Base-by-base conservation (phyloP, 2,329 filamentous ascomycete genomes). In the Fusarium sp. region DNA sequence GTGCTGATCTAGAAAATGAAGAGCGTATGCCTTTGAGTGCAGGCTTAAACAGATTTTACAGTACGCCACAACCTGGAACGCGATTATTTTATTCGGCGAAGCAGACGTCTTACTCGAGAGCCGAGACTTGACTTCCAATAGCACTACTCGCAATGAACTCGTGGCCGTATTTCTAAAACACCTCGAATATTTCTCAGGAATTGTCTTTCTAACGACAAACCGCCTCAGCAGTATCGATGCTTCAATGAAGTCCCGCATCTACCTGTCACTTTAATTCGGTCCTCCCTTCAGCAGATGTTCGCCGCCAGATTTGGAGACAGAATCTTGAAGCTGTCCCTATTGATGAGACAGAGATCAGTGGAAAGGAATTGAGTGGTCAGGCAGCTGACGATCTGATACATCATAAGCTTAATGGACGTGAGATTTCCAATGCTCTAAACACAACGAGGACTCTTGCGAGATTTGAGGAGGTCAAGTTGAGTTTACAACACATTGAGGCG, bases 1-100 rank as follows among this genome's bases (percentile, higher is more conserved):
- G 1, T 3, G 1, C 49, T 54, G 3, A 39, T 6, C 1, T 18
- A 1, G 4, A 3, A 27, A 14, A n/a, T 27, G 8, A 33, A 54
- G 51, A 18, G 23, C 51, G 2, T 54, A 37, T 9, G 23, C 23
- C 7, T 54, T 54, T 18, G 51, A 54, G 3, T 7, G 27, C 15
- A 54, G 35, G 25, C 51, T 54, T 7, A n/a, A 54, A 10, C 14
- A 39, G 25, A 18, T 29, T n/a, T 25, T 54, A 2, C 51, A 54
- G 4, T 54, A 39, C 19, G 51, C 51, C 7, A 54, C 51, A 15
- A 54, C 51, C 10, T 54, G 51, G 51, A 54, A 54, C 23, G 25
- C 51, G 0, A 39, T 54, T 7, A 39, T 54, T 4, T 3, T 54
- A 14, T 54, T 27, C 3, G 51, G 39, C 15, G 51, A 54, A 29